Evolutionary conservation across 441 rosid genomes (phyloP), one percentile per base, ranked within the genome.

Genomic region (Aquilaria agallochum): DNA sequence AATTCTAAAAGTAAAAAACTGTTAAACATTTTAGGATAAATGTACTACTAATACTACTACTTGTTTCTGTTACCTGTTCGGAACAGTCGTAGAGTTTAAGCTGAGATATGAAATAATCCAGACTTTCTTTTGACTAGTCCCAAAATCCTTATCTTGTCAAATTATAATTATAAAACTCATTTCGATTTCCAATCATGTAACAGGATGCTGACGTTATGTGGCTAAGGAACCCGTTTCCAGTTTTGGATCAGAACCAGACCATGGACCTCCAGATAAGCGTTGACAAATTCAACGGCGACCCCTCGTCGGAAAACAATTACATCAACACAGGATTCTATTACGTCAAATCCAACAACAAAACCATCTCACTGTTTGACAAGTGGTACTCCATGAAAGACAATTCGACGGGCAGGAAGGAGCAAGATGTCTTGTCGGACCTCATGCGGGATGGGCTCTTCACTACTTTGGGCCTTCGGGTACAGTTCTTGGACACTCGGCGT

Each of bases 141-240:
- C 27, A 20, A 20, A 20, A 20, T 20, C 27, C 27, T 20, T 20
- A 20, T 20, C 27, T 20, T 20, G 27, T 20, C 27, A 20, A 20
- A 20, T 20, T 20, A 20, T 20, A 20, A 20, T 20, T 20, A 20
- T 20, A 20, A 20, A 20, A 20, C 27, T 20, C 27, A 20, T 20
- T 20, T 20, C 27, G 27, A 20, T 20, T 20, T 20, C 27, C 27
- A 20, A 20, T 20, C 27, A 20, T 20, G 27, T 20, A 20, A 20
- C 71, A 92, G 98, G 97, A 92, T 58, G 70, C 80, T 5, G 98
- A 92, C 30, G 82, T 90, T 1, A 61, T 92, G 88, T 92, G 98
- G 96, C 77, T 92, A 13, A 77, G 97, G 73, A 84, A 71, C 53
- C 98, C 98, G 6, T 74, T 84, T 47, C 0, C 50, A 0, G 64